These are phyloP conservation scores for Hypomyces rosellus DNA, from an alignment of 2,329 filamentous ascomycete species.

Conservation along the genomic window DNA sequence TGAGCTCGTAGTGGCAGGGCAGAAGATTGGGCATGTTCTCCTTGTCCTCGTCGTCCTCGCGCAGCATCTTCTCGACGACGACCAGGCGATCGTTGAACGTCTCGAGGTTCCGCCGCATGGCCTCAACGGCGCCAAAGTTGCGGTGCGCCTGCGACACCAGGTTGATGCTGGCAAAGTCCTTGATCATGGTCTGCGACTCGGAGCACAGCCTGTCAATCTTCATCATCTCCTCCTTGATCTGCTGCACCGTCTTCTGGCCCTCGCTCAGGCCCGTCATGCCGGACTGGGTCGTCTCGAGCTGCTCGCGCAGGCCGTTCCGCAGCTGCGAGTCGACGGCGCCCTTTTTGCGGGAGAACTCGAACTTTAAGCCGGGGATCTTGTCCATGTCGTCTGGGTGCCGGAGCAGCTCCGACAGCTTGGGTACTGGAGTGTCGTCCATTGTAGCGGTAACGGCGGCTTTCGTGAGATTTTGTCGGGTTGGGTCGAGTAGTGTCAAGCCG, in stretches of 20 bases:
- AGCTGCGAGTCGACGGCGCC: slow-evolving; percentile 84
- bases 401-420: slow-evolving; percentile 87
- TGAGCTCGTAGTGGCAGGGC: slow-evolving; percentile 85
- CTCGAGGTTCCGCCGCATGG: slow-evolving; percentile 87
- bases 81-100: slow-evolving; percentile 74
- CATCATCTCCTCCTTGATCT: slow-evolving; percentile 97
- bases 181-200: slow-evolving; percentile 95
- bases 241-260: slow-evolving; percentile 83
- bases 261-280: slow-evolving; percentile 86
- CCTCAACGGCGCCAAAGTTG: slow-evolving; percentile 90
- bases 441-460: slow-evolving; percentile 8
- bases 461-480: neutral
- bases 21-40: slow-evolving; percentile 91
- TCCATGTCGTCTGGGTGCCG: slow-evolving; percentile 95
- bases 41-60: slow-evolving; percentile 75
- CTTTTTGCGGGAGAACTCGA: slow-evolving; percentile 93
- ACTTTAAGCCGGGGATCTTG: slow-evolving; percentile 83
- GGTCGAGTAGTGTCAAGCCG: no score
- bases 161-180: slow-evolving; percentile 91
- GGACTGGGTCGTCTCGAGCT: slow-evolving; percentile 88
- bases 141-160: slow-evolving; percentile 88
- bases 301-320: slow-evolving; percentile 78
- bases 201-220: slow-evolving; percentile 97
- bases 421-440: slow-evolving; percentile 55
- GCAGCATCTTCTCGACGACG: slow-evolving; percentile 70